phyloP scores from a whole-genome alignment of 2,329 filamentous ascomycete species.

The Ceratocystis albifundus region DNA sequence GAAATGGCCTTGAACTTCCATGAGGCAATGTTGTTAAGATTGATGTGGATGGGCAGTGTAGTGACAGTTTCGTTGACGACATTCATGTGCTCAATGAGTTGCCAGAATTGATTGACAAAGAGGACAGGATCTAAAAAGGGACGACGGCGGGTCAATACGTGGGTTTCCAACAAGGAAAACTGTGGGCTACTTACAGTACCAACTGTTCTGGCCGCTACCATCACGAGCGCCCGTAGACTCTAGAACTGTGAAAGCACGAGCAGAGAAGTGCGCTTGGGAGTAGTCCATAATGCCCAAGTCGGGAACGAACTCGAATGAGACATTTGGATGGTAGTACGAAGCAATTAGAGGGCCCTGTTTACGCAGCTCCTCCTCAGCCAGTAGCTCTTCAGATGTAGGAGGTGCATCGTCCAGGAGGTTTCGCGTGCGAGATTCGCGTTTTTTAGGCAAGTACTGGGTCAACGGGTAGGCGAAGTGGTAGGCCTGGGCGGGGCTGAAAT shows the following conservation, averaged over 20 bases:
- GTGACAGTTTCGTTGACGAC: conserved; percentile 82
- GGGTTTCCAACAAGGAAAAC: neutral
- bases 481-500: conserved; percentile 63
- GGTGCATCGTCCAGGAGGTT: conserved; percentile 58
- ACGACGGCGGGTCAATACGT: too few species aligned
- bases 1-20: conserved; percentile 88
- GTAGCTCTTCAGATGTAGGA: conserved; percentile 34
- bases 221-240: conserved; percentile 76
- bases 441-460: conserved; percentile 83
- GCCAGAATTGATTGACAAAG: conserved; percentile 96
- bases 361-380: conserved; percentile 42
- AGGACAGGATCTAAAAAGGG: conserved; percentile 53
- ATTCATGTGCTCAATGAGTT: conserved; percentile 81
- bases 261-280: conserved; percentile 55
- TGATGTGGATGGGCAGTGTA: conserved; percentile 68
- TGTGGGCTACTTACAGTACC: conserved; percentile 53
- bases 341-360: conserved; percentile 55
- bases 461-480: conserved; percentile 76
- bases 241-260: conserved; percentile 65
- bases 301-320: conserved; percentile 77
- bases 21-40: conserved; percentile 65
- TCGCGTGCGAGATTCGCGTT: conserved; percentile 76
- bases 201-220: conserved; percentile 71
- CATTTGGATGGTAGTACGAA: conserved; percentile 91
- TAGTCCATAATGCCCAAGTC: conserved; percentile 61